Evolutionary conservation across 345 rosid species (phyloP).

Genomic region (Hibiscus trionum): DNA sequence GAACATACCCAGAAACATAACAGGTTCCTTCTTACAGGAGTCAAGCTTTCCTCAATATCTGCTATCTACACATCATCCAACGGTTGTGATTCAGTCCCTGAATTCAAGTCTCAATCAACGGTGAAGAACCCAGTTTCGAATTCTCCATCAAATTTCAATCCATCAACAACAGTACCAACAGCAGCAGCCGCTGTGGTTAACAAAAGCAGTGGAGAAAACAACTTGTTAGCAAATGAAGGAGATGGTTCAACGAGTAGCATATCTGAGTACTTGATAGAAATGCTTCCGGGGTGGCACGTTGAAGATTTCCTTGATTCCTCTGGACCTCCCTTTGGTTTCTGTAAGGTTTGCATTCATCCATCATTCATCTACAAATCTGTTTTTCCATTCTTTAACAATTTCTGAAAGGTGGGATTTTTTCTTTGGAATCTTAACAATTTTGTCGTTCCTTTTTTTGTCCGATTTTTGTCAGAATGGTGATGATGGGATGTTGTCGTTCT

Average conservation of each 20-base stretch:
- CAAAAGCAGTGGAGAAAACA: slow-evolving; percentile 11
- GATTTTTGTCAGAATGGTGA: slow-evolving; percentile 37
- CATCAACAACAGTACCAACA: slow-evolving; percentile 10
- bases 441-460: neutral
- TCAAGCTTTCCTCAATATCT: slow-evolving; percentile 44
- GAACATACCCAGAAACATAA: slow-evolving; percentile 70
- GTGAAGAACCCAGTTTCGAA: slow-evolving; percentile 30
- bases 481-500: slow-evolving; percentile 13
- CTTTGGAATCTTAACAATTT: slow-evolving; percentile 10
- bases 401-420: neutral
- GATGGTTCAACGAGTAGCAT: slow-evolving; percentile 50
- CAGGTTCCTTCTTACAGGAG: slow-evolving; percentile 82
- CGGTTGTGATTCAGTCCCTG: slow-evolving; percentile 38
- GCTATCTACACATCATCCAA: neutral
- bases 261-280: slow-evolving; percentile 84
- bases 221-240: slow-evolving; percentile 10
- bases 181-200: neutral
- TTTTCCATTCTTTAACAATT: neutral
- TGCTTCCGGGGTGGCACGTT: slow-evolving; percentile 86
- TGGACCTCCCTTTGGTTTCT: slow-evolving; percentile 52
- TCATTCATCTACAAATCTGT: neutral
- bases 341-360: slow-evolving; percentile 44
- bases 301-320: slow-evolving; percentile 72
- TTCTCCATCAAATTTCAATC: slow-evolving; percentile 15
- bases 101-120: slow-evolving; percentile 19